phyloP scores from a whole-genome alignment of 371 early-diverging fungal species.

The Blakeslea trispora region DNA sequence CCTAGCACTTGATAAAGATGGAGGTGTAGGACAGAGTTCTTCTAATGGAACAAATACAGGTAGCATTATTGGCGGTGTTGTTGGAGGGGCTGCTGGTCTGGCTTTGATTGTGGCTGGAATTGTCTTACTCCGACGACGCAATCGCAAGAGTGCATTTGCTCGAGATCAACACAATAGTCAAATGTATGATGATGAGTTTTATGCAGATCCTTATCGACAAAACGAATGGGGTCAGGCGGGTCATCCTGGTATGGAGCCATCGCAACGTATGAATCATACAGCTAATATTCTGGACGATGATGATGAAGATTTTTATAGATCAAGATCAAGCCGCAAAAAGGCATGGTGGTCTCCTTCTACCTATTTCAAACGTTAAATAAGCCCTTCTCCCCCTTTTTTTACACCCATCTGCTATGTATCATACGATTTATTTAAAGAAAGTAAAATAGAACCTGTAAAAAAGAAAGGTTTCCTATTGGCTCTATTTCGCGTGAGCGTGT shows the following conservation, averaged over 20 bases:
- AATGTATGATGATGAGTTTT: constrained; percentile 32
- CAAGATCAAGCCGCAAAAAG: constrained; percentile 10
- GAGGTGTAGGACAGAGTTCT: neutral
- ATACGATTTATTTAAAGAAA: too few species aligned
- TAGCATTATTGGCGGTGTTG: constrained; percentile 30
- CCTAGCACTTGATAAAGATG: constrained; percentile 18
- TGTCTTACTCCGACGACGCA: constrained; percentile 21
- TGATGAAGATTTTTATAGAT: constrained; percentile 21
- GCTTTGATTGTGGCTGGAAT: constrained; percentile 28
- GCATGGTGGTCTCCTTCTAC: constrained; percentile 24
- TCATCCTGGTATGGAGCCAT: constrained; percentile 3
- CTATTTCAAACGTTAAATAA: neutral
- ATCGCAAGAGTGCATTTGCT: constrained; percentile 11
- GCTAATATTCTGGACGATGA: constrained; percentile 12
- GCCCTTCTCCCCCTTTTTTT: too few species aligned
- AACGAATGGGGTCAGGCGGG: constrained; percentile 25
- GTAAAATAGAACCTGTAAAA: too few species aligned
- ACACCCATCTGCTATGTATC: too few species aligned
- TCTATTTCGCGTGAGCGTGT: too few species aligned
- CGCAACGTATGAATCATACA: constrained; percentile 13
- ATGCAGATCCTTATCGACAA: constrained; percentile 30
- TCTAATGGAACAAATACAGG: constrained; percentile 8
- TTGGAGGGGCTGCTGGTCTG: constrained; percentile 36
- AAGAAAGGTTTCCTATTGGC: too few species aligned
- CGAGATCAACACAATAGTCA: constrained; percentile 20